A percentile compares a stretch with the other conserved stretches of the same genome.
These are phyloP conservation scores for Paraurostyla sp. DNA, from an alignment of 73 alveolate species.

Conservation along the genomic window DNA sequence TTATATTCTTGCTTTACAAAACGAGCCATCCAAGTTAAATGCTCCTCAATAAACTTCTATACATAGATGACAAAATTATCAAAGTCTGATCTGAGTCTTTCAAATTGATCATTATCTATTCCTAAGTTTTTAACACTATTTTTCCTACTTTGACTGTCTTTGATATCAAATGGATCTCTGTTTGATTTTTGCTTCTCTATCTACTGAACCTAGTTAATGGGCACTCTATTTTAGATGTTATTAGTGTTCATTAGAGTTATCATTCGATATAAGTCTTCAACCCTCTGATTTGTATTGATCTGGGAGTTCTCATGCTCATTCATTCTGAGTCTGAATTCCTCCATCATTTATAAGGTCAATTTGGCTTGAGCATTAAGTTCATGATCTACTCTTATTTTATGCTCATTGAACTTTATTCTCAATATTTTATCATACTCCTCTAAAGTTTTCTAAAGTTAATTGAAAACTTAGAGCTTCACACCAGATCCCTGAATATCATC, in stretches of 20 bases:
- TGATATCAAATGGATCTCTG: slow-evolving; percentile 18
- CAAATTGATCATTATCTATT: background rate
- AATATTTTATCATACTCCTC: slow-evolving; percentile 29
- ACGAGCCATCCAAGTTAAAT: background rate
- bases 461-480: background rate
- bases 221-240: no score
- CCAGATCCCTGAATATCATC: no score
- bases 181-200: background rate
- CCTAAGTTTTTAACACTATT: no score
- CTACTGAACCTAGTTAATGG: no score
- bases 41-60: slow-evolving; percentile 38
- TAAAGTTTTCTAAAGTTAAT: background rate
- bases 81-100: slow-evolving; percentile 31
- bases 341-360: slow-evolving; percentile 42
- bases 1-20: background rate
- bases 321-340: slow-evolving; percentile 45
- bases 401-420: slow-evolving; percentile 17
- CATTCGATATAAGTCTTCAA: background rate
- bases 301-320: background rate
- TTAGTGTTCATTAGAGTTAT: background rate
- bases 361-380: slow-evolving; percentile 41
- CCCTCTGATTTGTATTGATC: background rate
- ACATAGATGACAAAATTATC: slow-evolving; percentile 48
- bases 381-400: slow-evolving; percentile 1
- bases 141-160: no score